Base-by-base conservation (phyloP, 2,329 filamentous ascomycete species). In the Coniella lustricola region DNA sequence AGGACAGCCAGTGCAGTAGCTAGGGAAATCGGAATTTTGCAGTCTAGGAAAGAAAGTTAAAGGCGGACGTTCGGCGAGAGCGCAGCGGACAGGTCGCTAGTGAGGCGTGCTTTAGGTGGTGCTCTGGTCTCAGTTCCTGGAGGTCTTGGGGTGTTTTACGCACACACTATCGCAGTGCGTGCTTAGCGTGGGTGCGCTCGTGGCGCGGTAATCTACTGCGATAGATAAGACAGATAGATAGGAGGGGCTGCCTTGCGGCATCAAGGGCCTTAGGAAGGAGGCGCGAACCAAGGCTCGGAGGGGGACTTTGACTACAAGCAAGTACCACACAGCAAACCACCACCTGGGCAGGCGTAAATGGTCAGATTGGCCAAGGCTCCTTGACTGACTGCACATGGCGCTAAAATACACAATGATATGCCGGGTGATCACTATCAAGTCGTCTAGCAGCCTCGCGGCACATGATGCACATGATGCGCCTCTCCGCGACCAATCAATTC, bases 1-100 rank as follows among this genome's bases (percentile, higher is more conserved):
- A 44, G 38, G 33, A 48, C 43, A 33, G 49, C 44, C 49, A 44
- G 49, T 48, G 49, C 33, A 48, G 49, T 34, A 48, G 49, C 36
- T 32, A 29, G 35, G 48, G 36, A 29, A 32, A 20, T 42, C 21
- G 33, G 46, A 21, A 43, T 14, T 33, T 36, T 31, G 29, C 18
- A 9, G 36, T 35, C 31, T 35, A 25, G 32, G 4, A 18, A 34
- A 31, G 36, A 34, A 37, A 22, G 29, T 8, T 29, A 35, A 39
- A 34, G 17, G 47, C 40, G 44, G 32, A 32, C 22, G 20, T 20
- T 4, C 35, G 20, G 1, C 20, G 3, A 16, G 13, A 39, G 37
- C 37, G 25, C 12, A 25, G 8, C 21, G 14, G 13, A 22, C 21
- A 7, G 4, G 36, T n/a, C 21, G 36, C 34, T 36, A 9, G 35